These are phyloP conservation scores for Arabidopsis thaliana DNA, from an alignment of 345 rosid genomes.

Conservation along the genomic window DNA sequence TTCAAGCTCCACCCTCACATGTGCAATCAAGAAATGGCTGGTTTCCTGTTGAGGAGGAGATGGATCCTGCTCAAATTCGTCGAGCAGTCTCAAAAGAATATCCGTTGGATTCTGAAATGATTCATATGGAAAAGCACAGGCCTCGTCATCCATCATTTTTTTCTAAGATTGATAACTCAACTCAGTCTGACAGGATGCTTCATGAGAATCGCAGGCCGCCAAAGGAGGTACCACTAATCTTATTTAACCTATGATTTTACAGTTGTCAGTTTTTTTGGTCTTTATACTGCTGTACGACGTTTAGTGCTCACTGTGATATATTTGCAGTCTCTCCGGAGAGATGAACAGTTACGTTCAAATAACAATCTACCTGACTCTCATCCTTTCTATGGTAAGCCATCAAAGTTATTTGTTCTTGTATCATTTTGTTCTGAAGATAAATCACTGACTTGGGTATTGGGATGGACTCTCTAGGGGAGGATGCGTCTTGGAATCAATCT, in stretches of 20 bases:
- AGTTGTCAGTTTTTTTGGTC: neutral
- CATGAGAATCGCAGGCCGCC: conserved; percentile 80
- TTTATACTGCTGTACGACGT: conserved; percentile 2
- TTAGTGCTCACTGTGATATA: conserved; percentile 26
- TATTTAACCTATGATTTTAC: conserved; percentile 16
- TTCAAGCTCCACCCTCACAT: conserved; percentile 67
- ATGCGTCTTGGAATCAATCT: conserved; percentile 56
- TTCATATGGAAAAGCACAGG: conserved; percentile 69
- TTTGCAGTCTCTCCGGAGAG: conserved; percentile 59
- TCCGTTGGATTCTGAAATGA: conserved; percentile 66
- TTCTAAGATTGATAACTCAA: conserved; percentile 66
- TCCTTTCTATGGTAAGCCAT: conserved; percentile 67
- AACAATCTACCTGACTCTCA: conserved; percentile 58
- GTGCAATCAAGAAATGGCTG: conserved; percentile 72
- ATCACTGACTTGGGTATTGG: conserved; percentile 32
- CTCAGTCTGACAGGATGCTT: conserved; percentile 71
- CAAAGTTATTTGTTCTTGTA: conserved; percentile 30
- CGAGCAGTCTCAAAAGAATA: conserved; percentile 68
- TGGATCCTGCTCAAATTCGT: conserved; percentile 70
- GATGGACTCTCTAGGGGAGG: conserved; percentile 62
- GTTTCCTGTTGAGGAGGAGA: conserved; percentile 86
- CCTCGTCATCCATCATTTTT: conserved; percentile 64
- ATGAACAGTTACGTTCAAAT: conserved; percentile 61
- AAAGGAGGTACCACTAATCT: conserved; percentile 68
- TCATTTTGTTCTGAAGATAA: conserved; percentile 24